Conservation (phyloP, 2,329 filamentous ascomycete genomes). For the Aspergillus brunneoviolaceus region DNA sequence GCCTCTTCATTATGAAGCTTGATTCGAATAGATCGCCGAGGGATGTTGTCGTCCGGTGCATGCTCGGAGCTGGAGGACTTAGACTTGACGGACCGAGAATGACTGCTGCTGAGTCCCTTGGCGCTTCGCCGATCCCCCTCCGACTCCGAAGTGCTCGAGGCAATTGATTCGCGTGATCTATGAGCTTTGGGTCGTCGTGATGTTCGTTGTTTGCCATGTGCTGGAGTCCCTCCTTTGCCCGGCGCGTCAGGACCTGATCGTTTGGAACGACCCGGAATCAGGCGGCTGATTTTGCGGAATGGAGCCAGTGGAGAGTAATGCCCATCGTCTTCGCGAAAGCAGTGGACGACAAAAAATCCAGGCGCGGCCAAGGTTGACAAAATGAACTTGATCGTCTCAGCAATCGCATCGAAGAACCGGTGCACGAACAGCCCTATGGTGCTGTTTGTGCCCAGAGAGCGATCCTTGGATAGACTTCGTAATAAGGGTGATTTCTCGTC, state of each 20-base stretch:
- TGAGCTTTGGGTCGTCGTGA: constrained; percentile 33
- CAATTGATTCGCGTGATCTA: constrained; percentile 44
- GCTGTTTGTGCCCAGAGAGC: constrained; percentile 35
- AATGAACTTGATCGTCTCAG: constrained; percentile 75
- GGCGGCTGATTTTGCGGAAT: constrained; percentile 59
- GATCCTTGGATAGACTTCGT: constrained; percentile 40
- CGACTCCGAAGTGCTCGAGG: constrained; percentile 56
- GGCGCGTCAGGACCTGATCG: constrained; percentile 20
- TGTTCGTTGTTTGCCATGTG: constrained; percentile 30
- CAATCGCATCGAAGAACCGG: constrained; percentile 68
- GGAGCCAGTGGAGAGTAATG: constrained; percentile 76
- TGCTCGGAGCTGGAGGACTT: constrained; percentile 28
- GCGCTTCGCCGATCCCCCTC: constrained; percentile 45
- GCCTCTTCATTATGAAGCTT: constrained; percentile 80
- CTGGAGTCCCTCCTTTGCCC: constrained; percentile 24
- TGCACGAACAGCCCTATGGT: constrained; percentile 59
- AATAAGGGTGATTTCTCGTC: constrained; percentile 73
- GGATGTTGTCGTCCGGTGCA: constrained; percentile 61
- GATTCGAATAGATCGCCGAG: constrained; percentile 82
- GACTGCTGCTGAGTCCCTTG: constrained; percentile 25
- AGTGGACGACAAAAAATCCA: constrained; percentile 77
- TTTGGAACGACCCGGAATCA: constrained; percentile 22
- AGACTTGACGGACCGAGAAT: constrained; percentile 26
- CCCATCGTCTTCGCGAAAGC: constrained; percentile 77
- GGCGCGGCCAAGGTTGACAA: constrained; percentile 76